These are phyloP conservation scores for Rhizomucor pusillus DNA, from an alignment of 371 early-diverging fungal species.

Conservation along the genomic window DNA sequence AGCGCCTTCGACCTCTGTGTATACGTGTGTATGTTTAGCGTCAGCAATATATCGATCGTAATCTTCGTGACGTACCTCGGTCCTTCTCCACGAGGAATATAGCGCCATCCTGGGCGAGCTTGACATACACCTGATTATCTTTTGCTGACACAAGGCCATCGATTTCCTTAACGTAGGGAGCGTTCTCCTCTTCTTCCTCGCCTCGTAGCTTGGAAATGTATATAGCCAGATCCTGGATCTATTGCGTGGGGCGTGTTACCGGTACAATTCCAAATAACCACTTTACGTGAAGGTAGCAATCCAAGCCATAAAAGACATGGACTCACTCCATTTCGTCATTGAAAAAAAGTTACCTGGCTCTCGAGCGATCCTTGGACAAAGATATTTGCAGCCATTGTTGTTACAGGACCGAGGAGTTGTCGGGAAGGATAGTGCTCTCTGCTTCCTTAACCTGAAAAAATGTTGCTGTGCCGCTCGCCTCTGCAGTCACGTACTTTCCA, in stretches of 20 bases:
- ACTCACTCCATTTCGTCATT: not conserved
- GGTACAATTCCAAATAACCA: not conserved
- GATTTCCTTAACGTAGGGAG: slow-evolving; percentile 51
- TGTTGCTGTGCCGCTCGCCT: too few relatives aligned
- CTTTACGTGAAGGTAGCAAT: not conserved
- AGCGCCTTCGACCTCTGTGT: slow-evolving; percentile 67
- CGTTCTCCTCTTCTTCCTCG: slow-evolving; percentile 48
- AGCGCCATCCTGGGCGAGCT: slow-evolving; percentile 60
- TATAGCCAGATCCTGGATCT: slow-evolving; percentile 57
- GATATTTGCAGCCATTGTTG: slow-evolving; percentile 22
- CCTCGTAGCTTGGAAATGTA: slow-evolving; percentile 58
- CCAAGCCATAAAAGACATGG: too few relatives aligned
- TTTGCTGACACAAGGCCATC: slow-evolving; percentile 58
- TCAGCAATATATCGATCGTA: not conserved
- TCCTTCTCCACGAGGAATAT: slow-evolving; percentile 59
- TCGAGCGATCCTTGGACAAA: slow-evolving; percentile 25
- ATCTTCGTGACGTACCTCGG: slow-evolving; percentile 43
- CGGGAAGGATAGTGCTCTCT: not conserved
- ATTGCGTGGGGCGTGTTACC: slow-evolving; percentile 4
- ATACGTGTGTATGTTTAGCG: not conserved
- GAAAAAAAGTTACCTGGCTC: slow-evolving; percentile 22
- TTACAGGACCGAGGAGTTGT: not conserved
- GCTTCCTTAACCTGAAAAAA: too few relatives aligned
- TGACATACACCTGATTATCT: slow-evolving; percentile 51
- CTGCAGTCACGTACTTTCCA: too few relatives aligned